Conservation (phyloP, 495 filamentous ascomycete species). For the Beverwykella pulmonaria region DNA sequence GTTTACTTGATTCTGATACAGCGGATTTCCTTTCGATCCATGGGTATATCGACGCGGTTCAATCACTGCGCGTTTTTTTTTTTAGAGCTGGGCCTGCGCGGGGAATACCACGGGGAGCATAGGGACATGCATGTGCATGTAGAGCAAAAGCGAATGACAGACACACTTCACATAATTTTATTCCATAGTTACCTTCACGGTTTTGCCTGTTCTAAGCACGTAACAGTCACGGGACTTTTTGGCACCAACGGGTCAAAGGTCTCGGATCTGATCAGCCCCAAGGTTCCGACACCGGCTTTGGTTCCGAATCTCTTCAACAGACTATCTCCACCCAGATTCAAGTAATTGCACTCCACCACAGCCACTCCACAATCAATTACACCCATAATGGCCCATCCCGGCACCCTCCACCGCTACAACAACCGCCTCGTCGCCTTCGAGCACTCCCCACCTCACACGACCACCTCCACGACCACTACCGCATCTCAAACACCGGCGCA, state of each 20-base stretch:
- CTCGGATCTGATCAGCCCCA: too few relatives aligned
- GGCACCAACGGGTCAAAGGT: too few relatives aligned
- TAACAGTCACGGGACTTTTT: too few relatives aligned
- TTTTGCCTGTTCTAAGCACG: too few relatives aligned
- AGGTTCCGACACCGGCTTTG: neutral
- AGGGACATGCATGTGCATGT: neutral
- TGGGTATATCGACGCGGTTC: too few relatives aligned
- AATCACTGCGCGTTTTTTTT: neutral
- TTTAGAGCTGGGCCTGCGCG: neutral
- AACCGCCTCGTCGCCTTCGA: conserved; percentile 63
- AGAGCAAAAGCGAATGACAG: neutral
- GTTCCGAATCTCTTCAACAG: neutral
- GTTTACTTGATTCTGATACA: neutral
- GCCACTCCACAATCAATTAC: neutral
- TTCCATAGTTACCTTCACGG: too few relatives aligned
- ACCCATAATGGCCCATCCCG: conserved; percentile 45
- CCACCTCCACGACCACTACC: neutral
- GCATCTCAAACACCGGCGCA: conserved; percentile 47
- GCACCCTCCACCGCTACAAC: conserved; percentile 63
- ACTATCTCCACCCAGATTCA: too few relatives aligned
- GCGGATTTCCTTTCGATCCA: neutral
- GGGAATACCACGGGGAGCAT: neutral
- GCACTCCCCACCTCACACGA: conserved; percentile 48
- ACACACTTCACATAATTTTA: too few relatives aligned
- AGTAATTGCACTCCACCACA: neutral